Conservation (phyloP, 768 basidiomycete species). For the Cystobasidium ongulense region DNA sequence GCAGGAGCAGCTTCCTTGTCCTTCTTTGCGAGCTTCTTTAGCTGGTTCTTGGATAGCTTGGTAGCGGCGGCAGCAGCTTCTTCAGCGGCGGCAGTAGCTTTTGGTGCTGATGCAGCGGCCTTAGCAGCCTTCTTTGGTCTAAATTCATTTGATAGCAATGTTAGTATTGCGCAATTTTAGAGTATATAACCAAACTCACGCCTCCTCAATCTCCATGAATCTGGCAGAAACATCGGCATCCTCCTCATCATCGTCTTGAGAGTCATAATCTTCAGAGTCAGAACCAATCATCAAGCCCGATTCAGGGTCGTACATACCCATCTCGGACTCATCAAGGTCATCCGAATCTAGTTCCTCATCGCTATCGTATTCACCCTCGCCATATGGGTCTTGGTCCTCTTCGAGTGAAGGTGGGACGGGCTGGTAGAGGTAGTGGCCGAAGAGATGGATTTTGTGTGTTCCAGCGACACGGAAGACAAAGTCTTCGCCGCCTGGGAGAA, state of each 20-base stretch:
- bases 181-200: neutral
- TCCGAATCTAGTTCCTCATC: conserved; percentile 28
- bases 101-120: conserved; percentile 13
- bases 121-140: conserved; percentile 24
- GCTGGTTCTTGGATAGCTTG: conserved; percentile 39
- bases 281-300: conserved; percentile 11
- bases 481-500: conserved; percentile 23
- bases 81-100: conserved; percentile 30
- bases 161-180: neutral
- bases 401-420: conserved; percentile 13
- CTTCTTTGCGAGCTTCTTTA: conserved; percentile 33
- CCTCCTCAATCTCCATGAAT: conserved; percentile 32
- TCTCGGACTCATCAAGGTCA: conserved; percentile 23
- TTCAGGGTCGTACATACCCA: conserved; percentile 33
- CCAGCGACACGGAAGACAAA: conserved; percentile 26
- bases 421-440: conserved; percentile 25
- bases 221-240: conserved; percentile 21
- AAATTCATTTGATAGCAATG: neutral
- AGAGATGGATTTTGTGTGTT: conserved; percentile 11
- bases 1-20: conserved; percentile 26
- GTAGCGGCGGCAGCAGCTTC: conserved; percentile 17
- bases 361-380: conserved; percentile 17
- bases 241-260: conserved; percentile 26
- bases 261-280: neutral
- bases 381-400: conserved; percentile 16